These are phyloP conservation scores for Gyrodon lividus DNA, from an alignment of 768 basidiomycete genomes.

Conservation along the genomic window DNA sequence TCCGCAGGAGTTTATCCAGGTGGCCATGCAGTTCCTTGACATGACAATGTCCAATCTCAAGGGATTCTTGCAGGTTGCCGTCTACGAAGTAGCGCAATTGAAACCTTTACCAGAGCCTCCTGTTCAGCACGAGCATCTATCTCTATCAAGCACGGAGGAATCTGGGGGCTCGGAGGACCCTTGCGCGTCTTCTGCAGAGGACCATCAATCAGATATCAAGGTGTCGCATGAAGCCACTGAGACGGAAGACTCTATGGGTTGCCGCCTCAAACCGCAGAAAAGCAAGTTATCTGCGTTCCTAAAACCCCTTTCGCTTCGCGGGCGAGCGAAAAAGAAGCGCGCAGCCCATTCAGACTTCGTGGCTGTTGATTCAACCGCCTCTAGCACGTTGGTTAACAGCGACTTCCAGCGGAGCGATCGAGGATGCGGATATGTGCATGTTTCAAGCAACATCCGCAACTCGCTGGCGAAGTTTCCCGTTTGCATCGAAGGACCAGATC, in stretches of 20 bases:
- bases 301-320: slow-evolving; percentile 13
- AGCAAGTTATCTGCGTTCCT: slow-evolving; percentile 17
- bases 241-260: slow-evolving; percentile 4
- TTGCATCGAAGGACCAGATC: slow-evolving; percentile 22
- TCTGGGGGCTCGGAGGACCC: not conserved
- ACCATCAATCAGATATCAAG: not conserved
- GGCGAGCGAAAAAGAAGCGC: slow-evolving; percentile 2
- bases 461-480: slow-evolving; percentile 31
- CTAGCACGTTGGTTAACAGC: slow-evolving; percentile 22
- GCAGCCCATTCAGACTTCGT: slow-evolving; percentile 4
- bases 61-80: slow-evolving; percentile 30
- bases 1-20: slow-evolving; percentile 12
- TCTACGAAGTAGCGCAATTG: slow-evolving; percentile 26
- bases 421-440: slow-evolving; percentile 18
- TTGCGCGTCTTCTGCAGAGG: slow-evolving; percentile 8
- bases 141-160: not conserved
- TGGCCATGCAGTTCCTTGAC: slow-evolving; percentile 29
- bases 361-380: slow-evolving; percentile 9
- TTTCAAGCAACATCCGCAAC: slow-evolving; percentile 25
- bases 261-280: not conserved
- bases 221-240: not conserved
- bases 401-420: slow-evolving; percentile 10
- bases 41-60: slow-evolving; percentile 33
- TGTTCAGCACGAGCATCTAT: not conserved
- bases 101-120: slow-evolving; percentile 29